These are phyloP conservation scores for Curvularia sp. DNA, from an alignment of 2,329 filamentous ascomycete species.

Conservation along the genomic window DNA sequence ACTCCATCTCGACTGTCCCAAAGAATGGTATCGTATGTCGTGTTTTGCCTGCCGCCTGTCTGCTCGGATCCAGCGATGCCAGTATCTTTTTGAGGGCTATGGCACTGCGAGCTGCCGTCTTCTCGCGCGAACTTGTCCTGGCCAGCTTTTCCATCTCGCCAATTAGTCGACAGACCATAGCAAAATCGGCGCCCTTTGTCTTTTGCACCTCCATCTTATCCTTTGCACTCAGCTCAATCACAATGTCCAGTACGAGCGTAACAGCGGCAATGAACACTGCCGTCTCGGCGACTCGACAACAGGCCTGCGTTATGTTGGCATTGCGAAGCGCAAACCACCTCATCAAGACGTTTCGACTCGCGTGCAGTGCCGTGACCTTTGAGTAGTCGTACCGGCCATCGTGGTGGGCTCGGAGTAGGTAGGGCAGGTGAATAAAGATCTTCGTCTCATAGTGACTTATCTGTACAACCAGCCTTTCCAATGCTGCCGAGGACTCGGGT, in stretches of 20 bases:
- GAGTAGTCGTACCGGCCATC: constrained; percentile 46
- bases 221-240: constrained; percentile 45
- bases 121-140: constrained; percentile 41
- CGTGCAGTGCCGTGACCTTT: constrained; percentile 45
- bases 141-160: constrained; percentile 47
- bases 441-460: constrained; percentile 49
- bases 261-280: constrained; percentile 47
- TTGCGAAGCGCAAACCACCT: constrained; percentile 48
- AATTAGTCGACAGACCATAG: constrained; percentile 46
- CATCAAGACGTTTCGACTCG: constrained; percentile 47
- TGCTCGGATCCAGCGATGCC: constrained; percentile 40
- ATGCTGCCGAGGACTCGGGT: constrained; percentile 34
- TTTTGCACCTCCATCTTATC: constrained; percentile 45
- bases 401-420: constrained; percentile 39
- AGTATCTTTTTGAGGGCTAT: constrained; percentile 46
- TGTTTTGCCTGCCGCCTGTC: constrained; percentile 28
- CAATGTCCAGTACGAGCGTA: constrained; percentile 46
- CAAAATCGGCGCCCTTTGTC: constrained; percentile 45
- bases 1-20: constrained; percentile 43
- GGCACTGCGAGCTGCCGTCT: constrained; percentile 43
- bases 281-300: constrained; percentile 44
- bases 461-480: constrained; percentile 44
- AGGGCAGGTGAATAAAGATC: constrained; percentile 47
- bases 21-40: constrained; percentile 45
- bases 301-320: constrained; percentile 45